A percentile compares a stretch with the other conserved stretches of the same genome.
phyloP scores from a whole-genome alignment of 164 flowering plant species.

The Amborella trichopoda region DNA sequence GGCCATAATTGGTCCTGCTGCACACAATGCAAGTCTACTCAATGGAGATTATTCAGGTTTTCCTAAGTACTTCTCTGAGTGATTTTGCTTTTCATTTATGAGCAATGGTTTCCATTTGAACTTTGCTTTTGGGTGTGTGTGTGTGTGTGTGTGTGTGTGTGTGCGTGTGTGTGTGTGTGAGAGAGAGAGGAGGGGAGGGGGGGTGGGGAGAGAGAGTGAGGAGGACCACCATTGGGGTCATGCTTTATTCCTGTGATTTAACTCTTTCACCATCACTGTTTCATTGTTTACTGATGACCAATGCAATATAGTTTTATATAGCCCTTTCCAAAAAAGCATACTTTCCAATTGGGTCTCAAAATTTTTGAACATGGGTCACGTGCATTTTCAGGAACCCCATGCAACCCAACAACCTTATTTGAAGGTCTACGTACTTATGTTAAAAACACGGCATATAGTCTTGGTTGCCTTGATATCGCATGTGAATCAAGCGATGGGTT shows the following conservation, averaged over 20 bases:
- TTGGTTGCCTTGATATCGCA: conserved; percentile 54
- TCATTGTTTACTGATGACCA: too few species aligned
- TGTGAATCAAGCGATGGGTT: conserved; percentile 44
- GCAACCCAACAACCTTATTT: conserved; percentile 39
- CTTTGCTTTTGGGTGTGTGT: neutral
- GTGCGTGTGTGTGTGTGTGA: too few species aligned
- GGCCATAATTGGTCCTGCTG: conserved; percentile 75
- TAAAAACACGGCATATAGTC: conserved; percentile 25
- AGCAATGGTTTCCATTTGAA: neutral
- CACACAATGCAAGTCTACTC: conserved; percentile 31
- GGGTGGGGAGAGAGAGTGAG: too few species aligned
- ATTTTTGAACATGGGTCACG: too few species aligned
- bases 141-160: too few species aligned
- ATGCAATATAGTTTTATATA: too few species aligned
- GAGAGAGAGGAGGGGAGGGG: too few species aligned
- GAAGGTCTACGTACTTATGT: conserved; percentile 36
- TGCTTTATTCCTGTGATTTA: too few species aligned
- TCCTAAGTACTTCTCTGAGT: neutral
- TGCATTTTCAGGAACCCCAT: conserved; percentile 45
- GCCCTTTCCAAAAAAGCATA: too few species aligned
- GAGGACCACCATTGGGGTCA: too few species aligned
- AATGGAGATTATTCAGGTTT: conserved; percentile 81
- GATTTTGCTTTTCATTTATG: neutral
- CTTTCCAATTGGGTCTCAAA: too few species aligned
- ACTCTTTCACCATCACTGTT: too few species aligned